A percentile compares a stretch with the other conserved stretches of the same genome.
Conservation (phyloP, 495 filamentous ascomycete genomes). For the Talaromyces liani region DNA sequence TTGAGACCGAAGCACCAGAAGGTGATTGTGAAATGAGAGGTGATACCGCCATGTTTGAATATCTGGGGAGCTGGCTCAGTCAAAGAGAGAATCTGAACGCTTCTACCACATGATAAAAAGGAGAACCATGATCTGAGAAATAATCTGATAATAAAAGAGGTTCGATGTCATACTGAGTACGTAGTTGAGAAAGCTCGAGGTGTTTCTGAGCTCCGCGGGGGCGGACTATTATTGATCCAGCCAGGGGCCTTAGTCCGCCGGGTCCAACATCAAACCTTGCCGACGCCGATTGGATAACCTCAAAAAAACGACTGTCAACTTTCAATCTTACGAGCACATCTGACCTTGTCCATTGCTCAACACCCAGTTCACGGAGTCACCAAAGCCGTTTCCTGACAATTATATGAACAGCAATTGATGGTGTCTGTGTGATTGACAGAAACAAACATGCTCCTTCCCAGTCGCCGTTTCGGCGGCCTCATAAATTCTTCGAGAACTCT, state of each 20-base stretch:
- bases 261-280: background rate
- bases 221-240: conserved; percentile 5
- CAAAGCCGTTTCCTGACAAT: background rate
- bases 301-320: background rate
- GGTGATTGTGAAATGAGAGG: conserved; percentile 5
- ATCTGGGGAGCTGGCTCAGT: background rate
- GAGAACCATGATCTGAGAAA: background rate
- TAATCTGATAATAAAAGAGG: background rate
- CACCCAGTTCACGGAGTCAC: background rate
- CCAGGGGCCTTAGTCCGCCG: background rate
- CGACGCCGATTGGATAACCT: background rate
- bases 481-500: conserved; percentile 9
- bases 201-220: background rate
- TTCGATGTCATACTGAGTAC: background rate
- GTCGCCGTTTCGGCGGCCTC: conserved; percentile 19
- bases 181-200: background rate
- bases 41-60: conserved; percentile 5
- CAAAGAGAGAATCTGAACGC: background rate
- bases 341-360: background rate
- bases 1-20: background rate
- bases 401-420: background rate
- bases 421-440: background rate
- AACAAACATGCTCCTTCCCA: conserved; percentile 26
- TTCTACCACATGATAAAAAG: background rate
- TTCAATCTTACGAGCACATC: background rate